Base-by-base conservation (phyloP, 108 stramenopile species). In the Nitzschia inconspicua region DNA sequence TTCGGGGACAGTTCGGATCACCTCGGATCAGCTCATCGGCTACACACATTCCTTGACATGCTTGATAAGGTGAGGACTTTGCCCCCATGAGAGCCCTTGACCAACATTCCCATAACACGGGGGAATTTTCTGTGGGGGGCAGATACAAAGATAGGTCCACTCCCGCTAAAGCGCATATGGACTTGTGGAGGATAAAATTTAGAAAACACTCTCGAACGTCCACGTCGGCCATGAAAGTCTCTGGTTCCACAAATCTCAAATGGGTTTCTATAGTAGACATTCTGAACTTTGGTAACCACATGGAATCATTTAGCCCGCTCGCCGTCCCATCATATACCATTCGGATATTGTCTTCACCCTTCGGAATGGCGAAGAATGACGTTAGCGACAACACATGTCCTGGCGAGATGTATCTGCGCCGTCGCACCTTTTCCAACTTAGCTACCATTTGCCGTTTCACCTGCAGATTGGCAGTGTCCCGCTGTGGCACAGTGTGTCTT, bases 171-270 rank as follows among this genome's bases (percentile, higher is more conserved):
- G 29, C 18, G 16, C 16, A 31, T 5, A 62, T 4, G 0, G 29
- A 10, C 31, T 29, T 49, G 42, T 62, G 61, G 9, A 77, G 43
- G 14, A 20, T 22, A 31, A 69, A 73, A 31, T 77, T 82, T 0
- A 64, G 47, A 51, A 82, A 82, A 72, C 69, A 70, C 29, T 82
- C 76, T 0, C 73, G 76, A 28, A 71, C 27, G 59, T 81, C 70
- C 4, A 49, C 25, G 49, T 67, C 47, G 19, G 18, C 59, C 55
- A 65, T 43, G 41, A 47, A 48, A n/a, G 68, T 36, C 7, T 23
- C 63, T 27, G 18, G 22, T 47, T 27, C 44, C 4, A 69, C 44
- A 19, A 41, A 18, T 26, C 64, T 58, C 31, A 64, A 26, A 41
- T 53, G 18, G 4, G 63, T 40, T 37, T 37, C 62, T 4, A 73